Percentiles rank a stretch among this genome's conserved stretches.
phyloP scores from a whole-genome alignment of 495 filamentous ascomycete genomes.

The Hyaloscypha hepaticicola region DNA sequence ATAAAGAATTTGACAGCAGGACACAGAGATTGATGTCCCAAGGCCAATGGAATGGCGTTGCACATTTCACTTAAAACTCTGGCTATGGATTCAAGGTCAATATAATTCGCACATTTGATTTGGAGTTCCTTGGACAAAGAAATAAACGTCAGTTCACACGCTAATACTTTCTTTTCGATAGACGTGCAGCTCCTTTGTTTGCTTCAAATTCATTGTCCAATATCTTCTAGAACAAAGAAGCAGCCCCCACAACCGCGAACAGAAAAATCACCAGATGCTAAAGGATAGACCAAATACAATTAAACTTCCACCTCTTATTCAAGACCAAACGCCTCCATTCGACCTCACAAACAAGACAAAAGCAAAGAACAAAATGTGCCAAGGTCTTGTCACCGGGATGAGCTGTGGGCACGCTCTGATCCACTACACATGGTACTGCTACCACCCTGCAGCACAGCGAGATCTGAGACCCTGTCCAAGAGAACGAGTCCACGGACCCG shows the following conservation, averaged over 20 bases:
- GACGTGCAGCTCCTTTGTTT: not conserved
- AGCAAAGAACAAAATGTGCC: not conserved
- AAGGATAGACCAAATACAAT: not conserved
- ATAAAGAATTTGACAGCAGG: too few relatives aligned
- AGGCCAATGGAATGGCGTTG: too few relatives aligned
- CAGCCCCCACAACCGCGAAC: not conserved
- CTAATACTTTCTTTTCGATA: not conserved
- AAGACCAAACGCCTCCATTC: not conserved
- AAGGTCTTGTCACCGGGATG: not conserved
- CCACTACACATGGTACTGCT: not conserved
- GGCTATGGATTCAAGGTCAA: too few relatives aligned
- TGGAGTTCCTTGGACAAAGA: too few relatives aligned
- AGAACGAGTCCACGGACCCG: not conserved
- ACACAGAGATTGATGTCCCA: too few relatives aligned
- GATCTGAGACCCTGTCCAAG: not conserved
- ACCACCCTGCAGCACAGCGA: not conserved
- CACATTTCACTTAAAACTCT: too few relatives aligned
- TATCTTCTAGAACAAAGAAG: not conserved
- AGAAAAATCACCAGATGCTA: not conserved
- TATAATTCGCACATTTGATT: too few relatives aligned
- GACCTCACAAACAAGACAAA: not conserved
- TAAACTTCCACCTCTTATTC: not conserved
- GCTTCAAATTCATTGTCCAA: not conserved
- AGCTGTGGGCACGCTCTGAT: not conserved
- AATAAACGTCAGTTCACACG: not conserved